phyloP scores from a whole-genome alignment of 2,329 filamentous ascomycete genomes.

The Curvularia spicifera region DNA sequence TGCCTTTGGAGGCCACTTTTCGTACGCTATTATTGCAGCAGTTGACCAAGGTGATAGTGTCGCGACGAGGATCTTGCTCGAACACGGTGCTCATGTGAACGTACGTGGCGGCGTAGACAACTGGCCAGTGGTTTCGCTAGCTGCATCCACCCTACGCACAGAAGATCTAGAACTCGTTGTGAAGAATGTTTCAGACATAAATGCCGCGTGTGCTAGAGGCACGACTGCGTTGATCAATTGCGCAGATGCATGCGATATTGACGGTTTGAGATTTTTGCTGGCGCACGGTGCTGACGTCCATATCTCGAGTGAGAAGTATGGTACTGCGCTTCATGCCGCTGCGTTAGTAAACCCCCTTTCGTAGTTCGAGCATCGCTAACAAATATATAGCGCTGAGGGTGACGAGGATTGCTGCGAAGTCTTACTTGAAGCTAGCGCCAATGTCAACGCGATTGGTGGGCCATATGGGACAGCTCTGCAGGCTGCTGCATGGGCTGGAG shows the following conservation, averaged over 20 bases:
- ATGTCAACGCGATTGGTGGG: conserved; percentile 28
- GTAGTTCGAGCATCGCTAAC: conserved; percentile 2
- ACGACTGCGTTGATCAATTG: conserved; percentile 32
- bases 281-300: conserved; percentile 25
- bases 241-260: conserved; percentile 21
- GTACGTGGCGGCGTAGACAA: conserved; percentile 31
- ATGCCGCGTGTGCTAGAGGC: conserved; percentile 26
- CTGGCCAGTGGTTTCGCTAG: conserved; percentile 25
- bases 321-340: conserved; percentile 31
- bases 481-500: conserved; percentile 23
- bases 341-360: conserved; percentile 16
- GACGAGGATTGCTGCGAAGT: conserved; percentile 25
- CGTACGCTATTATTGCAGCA: conserved; percentile 28
- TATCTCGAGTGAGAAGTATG: conserved; percentile 21
- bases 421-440: conserved; percentile 26
- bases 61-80: conserved; percentile 22
- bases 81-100: conserved; percentile 30
- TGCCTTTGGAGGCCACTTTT: conserved; percentile 23
- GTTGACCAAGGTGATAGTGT: conserved; percentile 22
- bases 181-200: conserved; percentile 29
- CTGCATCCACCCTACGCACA: conserved; percentile 21
- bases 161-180: conserved; percentile 26
- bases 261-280: conserved; percentile 25
- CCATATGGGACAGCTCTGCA: conserved; percentile 26
- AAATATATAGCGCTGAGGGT: conserved; percentile 15